Evolutionary conservation across 139 green algal species (phyloP).

Genomic region (Ostreobium quekettii): DNA sequence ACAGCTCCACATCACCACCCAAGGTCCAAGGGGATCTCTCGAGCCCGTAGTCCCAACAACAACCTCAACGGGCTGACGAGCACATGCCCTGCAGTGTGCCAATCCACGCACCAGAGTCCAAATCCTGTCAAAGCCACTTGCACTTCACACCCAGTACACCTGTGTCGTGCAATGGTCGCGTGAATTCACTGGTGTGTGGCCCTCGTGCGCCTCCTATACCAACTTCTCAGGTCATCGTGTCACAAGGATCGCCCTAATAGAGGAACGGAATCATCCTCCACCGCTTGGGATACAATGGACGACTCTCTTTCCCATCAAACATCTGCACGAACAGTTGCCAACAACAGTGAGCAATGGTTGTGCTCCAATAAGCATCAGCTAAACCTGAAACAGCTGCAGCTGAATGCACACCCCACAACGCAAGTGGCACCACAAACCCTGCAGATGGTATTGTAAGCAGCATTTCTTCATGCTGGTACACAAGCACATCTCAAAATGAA

Average conservation of each 20-base stretch:
- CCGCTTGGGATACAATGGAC: slow-evolving; percentile 75
- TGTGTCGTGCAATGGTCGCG: no score
- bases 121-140: no score
- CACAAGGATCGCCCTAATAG: slow-evolving; percentile 42
- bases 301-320: slow-evolving; percentile 89
- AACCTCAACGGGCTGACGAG: no score
- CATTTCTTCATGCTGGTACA: no score
- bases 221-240: slow-evolving; percentile 7
- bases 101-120: no score
- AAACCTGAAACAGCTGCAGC: slow-evolving; percentile 10
- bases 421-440: not conserved
- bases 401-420: not conserved
- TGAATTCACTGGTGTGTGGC: no score
- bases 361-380: slow-evolving; percentile 7
- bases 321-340: slow-evolving; percentile 46
- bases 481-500: not conserved
- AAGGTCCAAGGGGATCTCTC: no score
- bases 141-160: no score
- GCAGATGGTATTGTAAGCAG: not conserved
- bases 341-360: not conserved
- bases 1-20: no score
- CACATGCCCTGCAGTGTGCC: no score
- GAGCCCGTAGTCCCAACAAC: no score
- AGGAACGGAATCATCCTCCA: slow-evolving; percentile 91
- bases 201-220: not conserved